Evolutionary conservation across 106 monocot genomes (phyloP), one percentile per base, ranked within the genome.

Genomic region (Platanthera zijinensis): DNA sequence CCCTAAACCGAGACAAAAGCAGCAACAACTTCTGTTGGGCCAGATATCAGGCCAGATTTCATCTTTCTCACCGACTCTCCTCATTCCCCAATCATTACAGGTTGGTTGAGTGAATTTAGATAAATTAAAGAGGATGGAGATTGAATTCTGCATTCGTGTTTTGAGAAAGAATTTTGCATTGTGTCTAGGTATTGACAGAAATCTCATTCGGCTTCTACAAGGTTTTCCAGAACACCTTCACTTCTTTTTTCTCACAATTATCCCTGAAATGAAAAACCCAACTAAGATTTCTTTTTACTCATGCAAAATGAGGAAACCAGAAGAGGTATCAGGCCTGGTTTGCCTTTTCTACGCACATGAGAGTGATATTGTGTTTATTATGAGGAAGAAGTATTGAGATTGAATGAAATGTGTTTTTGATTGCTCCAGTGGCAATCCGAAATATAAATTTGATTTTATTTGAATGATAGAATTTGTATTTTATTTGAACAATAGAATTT

Each of bases 251-350:
- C 67, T 94, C 5, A 82, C 86, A 54, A 82, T 94, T 72, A 75
- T 25, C 17, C 83, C 83, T 6, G 89, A 90, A 66, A 92, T 94
- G 89, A 25, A 94, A 99, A 72, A 80, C 74, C 10, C 86, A 86
- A 49, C 76, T 94, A 82, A 83, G 89, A 59, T 94, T 99, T 74
- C 62, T 99, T 64, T 86, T 92, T 52, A 94, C 82, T 28, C 51
- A 76, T 81, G 97, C 94, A 74, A 99, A 84, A 69, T 91, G 78
- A 75, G 94, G 88, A 52, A 83, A 70, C 57, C 91, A 91, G 76
- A 87, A 78, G 80, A 85, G 91, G 52, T 99, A 94, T 82, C 94
- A 86, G 75, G 75, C 74, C 8, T 94, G 97, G 97, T 99, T 99
- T 83, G 83, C 78, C 83, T 89, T 63, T 73, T 99, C 25, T 66